Evolutionary conservation across 352 stramenopile species (phyloP), one percentile per base, ranked within the genome.

Genomic region (Phytophthora citrophthora): DNA sequence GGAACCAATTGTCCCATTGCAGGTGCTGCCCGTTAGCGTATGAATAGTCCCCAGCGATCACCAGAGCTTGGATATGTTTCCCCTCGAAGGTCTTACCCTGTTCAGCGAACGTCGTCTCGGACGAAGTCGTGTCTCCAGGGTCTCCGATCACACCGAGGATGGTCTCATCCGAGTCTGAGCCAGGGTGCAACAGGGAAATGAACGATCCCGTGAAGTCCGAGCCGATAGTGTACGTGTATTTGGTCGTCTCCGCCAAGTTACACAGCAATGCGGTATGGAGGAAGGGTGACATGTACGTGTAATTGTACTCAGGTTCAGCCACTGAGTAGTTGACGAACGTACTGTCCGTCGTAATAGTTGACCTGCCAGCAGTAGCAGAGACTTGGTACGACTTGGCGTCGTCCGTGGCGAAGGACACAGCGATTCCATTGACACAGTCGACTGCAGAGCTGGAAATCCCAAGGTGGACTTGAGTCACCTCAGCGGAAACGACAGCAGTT

Each of bases 1-100:
- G 61, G 51, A 85, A 83, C 70, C 83, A 93, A 24, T 81, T 86
- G 71, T 93, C 84, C 84, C 84, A 93, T 68, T 84, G 76, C 44
- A 65, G 34, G 63, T 89, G 80, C 20, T 83, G 57, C 8, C 84
- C 81, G 48, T 93, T 87, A 18, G 79, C 79, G 64, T 93, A 93
- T 52, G 81, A 72, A 38, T 85, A 83, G 61, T 93, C 83, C 0
- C 83, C 80, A 16, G 61, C 77, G 38, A 88, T 77, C 4, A 93
- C 45, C 15, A 91, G 58, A 2, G 65, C 69, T 40, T 84, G 72
- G 6, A 77, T 79, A 40, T 63, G 52, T 23, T 79, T 74, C 32
- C 66, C 70, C 34, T 83, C 64, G 61, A 76, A 78, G 5, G 61
- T 68, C 54, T 79, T 78, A 39, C 36, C 45, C 36, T 77, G 54